Base-by-base conservation (phyloP, 1,139 yeast genomes). In the Yueomyces sp. region DNA sequence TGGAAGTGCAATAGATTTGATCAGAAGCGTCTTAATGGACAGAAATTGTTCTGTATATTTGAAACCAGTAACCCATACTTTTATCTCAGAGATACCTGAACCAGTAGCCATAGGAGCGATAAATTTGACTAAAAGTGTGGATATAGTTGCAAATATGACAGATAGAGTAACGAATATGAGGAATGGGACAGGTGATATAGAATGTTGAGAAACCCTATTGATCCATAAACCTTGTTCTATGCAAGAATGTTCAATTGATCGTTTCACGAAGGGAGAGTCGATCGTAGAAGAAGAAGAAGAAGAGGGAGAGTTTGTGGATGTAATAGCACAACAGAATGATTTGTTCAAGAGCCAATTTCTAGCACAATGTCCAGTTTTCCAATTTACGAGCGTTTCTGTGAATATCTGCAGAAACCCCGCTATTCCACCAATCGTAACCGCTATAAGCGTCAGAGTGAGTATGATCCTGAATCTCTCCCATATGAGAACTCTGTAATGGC, bases 101-200 rank as follows among this genome's bases (percentile, higher is more conserved):
- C 98, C 98, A 0, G 98, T 94, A 0, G 98, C 98, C 45, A 80
- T 72, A 0, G 96, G 96, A 0, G 96, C 91, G 54, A 76, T 79
- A 26, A 63, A 61, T 51, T 76, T 70, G 39, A 93, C 96, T 39
- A 86, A 59, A 11, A 70, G 60, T 0, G 93, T 86, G 1, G 96
- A 78, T 7, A 72, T 52, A 8, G 69, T 63, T 1, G 93, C 82
- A 56, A 89, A 78, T 0, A 66, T 26, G 1, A 81, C 61, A 3
- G 95, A 82, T 1, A 81, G 63, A 0, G 65, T 9, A 2, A 86
- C 69, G 57, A 78, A 89, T 1, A 75, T 55, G 2, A 76, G 1
- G 56, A 84, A 89, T 44, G 78, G 76, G 46, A 62, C 59, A 2
- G 58, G 48, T 1, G 81, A 66, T 19, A 19, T 19, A 29, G 31